phyloP scores from a whole-genome alignment of 2,329 filamentous ascomycete genomes.

The Berkeleyomyces basicola region DNA sequence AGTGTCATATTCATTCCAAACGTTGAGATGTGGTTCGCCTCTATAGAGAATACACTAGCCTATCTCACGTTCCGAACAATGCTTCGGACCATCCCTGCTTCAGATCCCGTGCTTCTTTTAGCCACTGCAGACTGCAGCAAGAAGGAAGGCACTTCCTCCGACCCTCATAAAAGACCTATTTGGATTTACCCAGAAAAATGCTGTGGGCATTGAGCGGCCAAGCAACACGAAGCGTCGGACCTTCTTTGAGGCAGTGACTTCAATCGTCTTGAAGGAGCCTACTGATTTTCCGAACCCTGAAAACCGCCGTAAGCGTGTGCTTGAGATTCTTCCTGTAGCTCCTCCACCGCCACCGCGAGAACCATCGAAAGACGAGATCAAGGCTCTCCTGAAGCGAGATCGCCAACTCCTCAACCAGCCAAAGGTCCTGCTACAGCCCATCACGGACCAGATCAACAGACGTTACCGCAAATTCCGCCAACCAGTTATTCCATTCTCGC shows the following conservation, averaged over 20 bases:
- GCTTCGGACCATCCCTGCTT: constrained; percentile 67
- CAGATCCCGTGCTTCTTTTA: constrained; percentile 74
- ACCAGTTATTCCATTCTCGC: constrained; percentile 55
- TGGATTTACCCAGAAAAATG: constrained; percentile 66
- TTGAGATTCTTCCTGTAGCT: constrained; percentile 62
- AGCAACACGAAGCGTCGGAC: constrained; percentile 47
- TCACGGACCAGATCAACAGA: constrained; percentile 91
- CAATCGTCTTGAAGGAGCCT: constrained; percentile 64
- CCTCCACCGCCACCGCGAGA: constrained; percentile 52
- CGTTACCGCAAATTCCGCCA: constrained; percentile 80
- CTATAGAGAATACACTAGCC: constrained; percentile 43
- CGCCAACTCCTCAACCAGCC: constrained; percentile 69
- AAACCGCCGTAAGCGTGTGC: constrained; percentile 69
- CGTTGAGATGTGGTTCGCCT: constrained; percentile 70
- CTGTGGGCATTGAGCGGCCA: constrained; percentile 53
- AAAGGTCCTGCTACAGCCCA: constrained; percentile 77
- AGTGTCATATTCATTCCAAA: constrained; percentile 91
- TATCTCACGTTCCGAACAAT: constrained; percentile 73
- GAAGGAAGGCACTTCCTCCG: constrained; percentile 42
- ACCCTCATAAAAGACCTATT: constrained; percentile 64
- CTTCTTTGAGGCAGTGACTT: constrained; percentile 61
- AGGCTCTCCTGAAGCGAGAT: constrained; percentile 65
- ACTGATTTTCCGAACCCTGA: constrained; percentile 73
- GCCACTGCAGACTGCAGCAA: constrained; percentile 61
- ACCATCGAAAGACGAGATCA: constrained; percentile 62